Base-by-base conservation (phyloP, 495 filamentous ascomycete genomes). In the Staphylotrichum longicolle region DNA sequence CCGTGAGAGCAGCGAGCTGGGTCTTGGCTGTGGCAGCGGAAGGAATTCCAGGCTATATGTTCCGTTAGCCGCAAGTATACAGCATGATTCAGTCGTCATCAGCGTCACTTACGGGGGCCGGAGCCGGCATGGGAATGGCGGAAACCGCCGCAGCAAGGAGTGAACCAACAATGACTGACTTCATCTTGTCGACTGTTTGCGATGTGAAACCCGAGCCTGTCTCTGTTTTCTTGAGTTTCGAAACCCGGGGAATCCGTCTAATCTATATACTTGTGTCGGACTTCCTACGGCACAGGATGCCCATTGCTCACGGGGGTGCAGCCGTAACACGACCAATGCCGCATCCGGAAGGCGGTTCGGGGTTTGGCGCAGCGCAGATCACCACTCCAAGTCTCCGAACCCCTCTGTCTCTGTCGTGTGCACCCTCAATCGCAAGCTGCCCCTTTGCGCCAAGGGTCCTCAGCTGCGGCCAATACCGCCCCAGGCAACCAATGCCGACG, bases 11-110 rank as follows among this genome's bases (percentile, higher is more conserved):
- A 2, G 78, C 77, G 12, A 91, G 81, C 60, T 82, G 75, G 35
- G 71, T 79, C 53, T 77, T 72, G 3, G 88, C 88, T 0, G 74
- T 70, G 0, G 81, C 63, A 1, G 74, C 66, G 2, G 80, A 75
- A 0, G 88, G 88, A 54, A 91, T 83, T 48, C 82, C 82, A 12
- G 87, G 86, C 77, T 79, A 39, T 3, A 5, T 30, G 7, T 0
- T 11, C 3, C 30, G 45, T 68, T 11, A 63, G 42, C 48, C 35
- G 7, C 3, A 7, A 35, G 2, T 15, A 53, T 46, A 32, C 11
- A 41, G 12, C 37, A 39, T 39, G 1, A 7, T 10, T 39, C 5
- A 7, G 0, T 1, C 1, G 1, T 8, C 14, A 1, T 56, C 27
- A 7, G 34, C 3, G 11, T 35, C n/a, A 65, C 73, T 37, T 52